These are phyloP conservation scores for Zygoascus flipseniorum DNA, from an alignment of 805 yeast species.

Conservation along the genomic window DNA sequence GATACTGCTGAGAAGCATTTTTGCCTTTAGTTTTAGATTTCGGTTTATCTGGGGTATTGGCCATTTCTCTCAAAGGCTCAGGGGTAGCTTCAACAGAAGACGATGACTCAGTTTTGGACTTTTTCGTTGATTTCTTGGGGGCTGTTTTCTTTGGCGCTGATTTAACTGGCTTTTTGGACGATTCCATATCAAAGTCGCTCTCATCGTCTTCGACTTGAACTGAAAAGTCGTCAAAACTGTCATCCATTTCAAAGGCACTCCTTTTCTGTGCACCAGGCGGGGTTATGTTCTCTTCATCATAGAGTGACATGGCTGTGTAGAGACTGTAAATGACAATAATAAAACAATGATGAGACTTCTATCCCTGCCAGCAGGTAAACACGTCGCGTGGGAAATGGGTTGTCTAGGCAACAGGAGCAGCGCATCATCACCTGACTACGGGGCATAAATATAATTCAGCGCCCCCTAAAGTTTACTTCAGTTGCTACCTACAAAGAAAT, in stretches of 20 bases:
- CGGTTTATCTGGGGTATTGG: conserved; percentile 5
- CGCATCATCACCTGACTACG: too few relatives aligned
- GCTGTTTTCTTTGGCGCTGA: neutral
- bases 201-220: conserved; percentile 10
- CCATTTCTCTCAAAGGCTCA: conserved; percentile 6
- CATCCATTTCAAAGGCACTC: neutral
- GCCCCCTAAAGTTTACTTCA: too few relatives aligned
- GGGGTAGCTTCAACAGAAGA: neutral
- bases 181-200: conserved; percentile 13
- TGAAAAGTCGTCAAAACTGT: conserved; percentile 2
- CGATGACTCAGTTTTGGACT: conserved; percentile 7
- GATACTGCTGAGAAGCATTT: conserved; percentile 67
- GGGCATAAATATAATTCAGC: too few relatives aligned
- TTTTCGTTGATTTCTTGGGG: conserved; percentile 10
- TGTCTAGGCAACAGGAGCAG: too few relatives aligned
- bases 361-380: too few relatives aligned
- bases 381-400: too few relatives aligned
- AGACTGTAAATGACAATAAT: too few relatives aligned
- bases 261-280: neutral
- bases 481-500: too few relatives aligned
- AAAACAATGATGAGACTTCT: too few relatives aligned
- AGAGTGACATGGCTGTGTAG: neutral
- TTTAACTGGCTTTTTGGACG: conserved; percentile 5
- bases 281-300: conserved; percentile 1
- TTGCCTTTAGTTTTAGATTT: conserved; percentile 20